Base-by-base conservation (phyloP, 2,329 filamentous ascomycete genomes). In the Ramularia collo-cygni region DNA sequence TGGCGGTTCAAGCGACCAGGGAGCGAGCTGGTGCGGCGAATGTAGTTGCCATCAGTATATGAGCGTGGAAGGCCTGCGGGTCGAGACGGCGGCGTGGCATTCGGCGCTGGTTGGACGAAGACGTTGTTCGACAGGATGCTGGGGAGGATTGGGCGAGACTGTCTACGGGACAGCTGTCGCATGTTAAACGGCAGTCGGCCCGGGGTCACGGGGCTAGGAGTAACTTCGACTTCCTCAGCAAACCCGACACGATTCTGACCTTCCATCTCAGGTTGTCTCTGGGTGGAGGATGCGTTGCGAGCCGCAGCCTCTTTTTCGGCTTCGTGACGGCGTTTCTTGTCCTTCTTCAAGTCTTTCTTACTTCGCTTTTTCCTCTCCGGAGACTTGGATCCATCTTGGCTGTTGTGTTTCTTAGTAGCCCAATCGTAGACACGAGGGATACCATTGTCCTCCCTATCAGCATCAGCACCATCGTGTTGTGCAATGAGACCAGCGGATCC, bases 21-120 rank as follows among this genome's bases (percentile, higher is more conserved):
- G 2, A 88, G 71, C 1, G 84, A 88, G 57, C 77, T 85, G 14
- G 83, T 85, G 39, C 84, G 75, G 40, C 82, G 79, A 38, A 86
- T 77, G n/a, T 76, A 76, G 50, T 30, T 8, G 70, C 51, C 42
- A 31, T 35, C 42, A 5, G 50, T 48, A 5, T 40, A 27, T 4
- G 52, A 45, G 18, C 51, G 53, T n/a, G 42, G 24, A 26, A 46
- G 21, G 30, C 30, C 18, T 24, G 36, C 43, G 12, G 42, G 42
- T 12, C 44, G 38, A 13, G 38, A 36, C 28, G 42, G 57, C 53
- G 38, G 37, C n/a, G 21, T 39, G 33, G 49, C 30, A 13, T 17
- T 28, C 7, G 41, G 24, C 4, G 56, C 53, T 4, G 51, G 38
- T n/a, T 62, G 67, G 36, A 59, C 61, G 50, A 89, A 88, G 42